Evolutionary conservation across 2,329 filamentous ascomycete genomes (phyloP).

Genomic region (Scortechinia acanthostroma): DNA sequence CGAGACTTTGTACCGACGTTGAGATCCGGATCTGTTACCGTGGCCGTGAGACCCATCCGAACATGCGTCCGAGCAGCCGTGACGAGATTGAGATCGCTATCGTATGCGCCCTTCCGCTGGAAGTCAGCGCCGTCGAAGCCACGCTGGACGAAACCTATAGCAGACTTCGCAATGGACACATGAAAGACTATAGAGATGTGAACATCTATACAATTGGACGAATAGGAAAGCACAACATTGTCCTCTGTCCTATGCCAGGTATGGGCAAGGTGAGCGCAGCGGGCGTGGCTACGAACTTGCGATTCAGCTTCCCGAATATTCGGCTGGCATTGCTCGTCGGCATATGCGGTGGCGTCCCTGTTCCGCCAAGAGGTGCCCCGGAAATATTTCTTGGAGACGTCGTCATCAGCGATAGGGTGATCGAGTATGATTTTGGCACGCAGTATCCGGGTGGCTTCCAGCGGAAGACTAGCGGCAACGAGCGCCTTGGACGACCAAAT

Average conservation of each 20-base stretch:
- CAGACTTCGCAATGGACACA: background rate
- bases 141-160: background rate
- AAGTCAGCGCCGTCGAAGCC: background rate
- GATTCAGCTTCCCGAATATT: slow-evolving; percentile 17
- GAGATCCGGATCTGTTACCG: no score
- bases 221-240: slow-evolving; percentile 22
- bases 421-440: slow-evolving; percentile 14
- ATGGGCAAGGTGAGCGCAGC: slow-evolving; percentile 16
- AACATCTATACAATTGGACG: slow-evolving; percentile 18
- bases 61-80: background rate
- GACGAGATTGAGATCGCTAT: background rate
- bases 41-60: no score
- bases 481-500: slow-evolving; percentile 10
- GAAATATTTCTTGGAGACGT: slow-evolving; percentile 8
- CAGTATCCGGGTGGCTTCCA: slow-evolving; percentile 8
- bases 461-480: slow-evolving; percentile 9
- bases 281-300: slow-evolving; percentile 15
- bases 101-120: background rate
- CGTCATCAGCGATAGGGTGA: slow-evolving; percentile 11
- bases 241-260: slow-evolving; percentile 16
- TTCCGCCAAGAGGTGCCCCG: slow-evolving; percentile 1
- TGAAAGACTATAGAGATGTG: slow-evolving; percentile 10
- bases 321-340: slow-evolving; percentile 20
- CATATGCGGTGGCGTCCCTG: slow-evolving; percentile 22
- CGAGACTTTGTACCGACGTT: no score